Evolutionary conservation across 116 monocot genomes (phyloP).

Genomic region (Thalassia testudinum): DNA sequence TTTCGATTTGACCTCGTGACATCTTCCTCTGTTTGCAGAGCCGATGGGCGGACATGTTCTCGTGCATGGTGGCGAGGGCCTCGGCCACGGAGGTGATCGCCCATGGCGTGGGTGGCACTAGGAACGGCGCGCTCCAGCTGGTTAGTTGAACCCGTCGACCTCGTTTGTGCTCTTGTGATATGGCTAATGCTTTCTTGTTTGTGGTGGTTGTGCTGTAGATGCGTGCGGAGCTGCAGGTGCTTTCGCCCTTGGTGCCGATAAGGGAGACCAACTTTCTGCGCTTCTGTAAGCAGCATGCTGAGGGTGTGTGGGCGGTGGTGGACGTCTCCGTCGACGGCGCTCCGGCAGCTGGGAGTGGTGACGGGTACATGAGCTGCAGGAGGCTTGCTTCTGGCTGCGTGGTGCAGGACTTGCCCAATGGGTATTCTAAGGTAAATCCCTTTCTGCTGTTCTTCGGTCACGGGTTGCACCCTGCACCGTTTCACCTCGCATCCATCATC

Average conservation of each 20-base stretch:
- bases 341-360: not conserved
- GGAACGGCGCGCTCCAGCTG: conserved; percentile 85
- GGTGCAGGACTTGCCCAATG: conserved; percentile 88
- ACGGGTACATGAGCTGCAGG: conserved; percentile 34
- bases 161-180: not conserved
- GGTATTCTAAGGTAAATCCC: conserved; percentile 80
- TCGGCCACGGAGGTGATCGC: conserved; percentile 67
- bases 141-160: conserved; percentile 34
- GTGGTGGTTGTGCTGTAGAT: conserved; percentile 33
- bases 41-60: conserved; percentile 84
- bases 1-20: too few relatives aligned
- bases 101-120: conserved; percentile 50
- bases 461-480: not conserved
- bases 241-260: conserved; percentile 80
- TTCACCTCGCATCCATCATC: too few relatives aligned
- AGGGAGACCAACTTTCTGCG: conserved; percentile 72
- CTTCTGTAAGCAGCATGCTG: conserved; percentile 84
- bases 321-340: conserved; percentile 74
- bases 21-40: too few relatives aligned
- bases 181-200: too few relatives aligned
- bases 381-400: conserved; percentile 90
- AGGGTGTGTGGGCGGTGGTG: conserved; percentile 81
- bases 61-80: conserved; percentile 58
- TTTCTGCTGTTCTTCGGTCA: too few relatives aligned
- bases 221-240: conserved; percentile 85